phyloP scores from a whole-genome alignment of 164 flowering plant genomes.

The Amborella trichopoda region DNA sequence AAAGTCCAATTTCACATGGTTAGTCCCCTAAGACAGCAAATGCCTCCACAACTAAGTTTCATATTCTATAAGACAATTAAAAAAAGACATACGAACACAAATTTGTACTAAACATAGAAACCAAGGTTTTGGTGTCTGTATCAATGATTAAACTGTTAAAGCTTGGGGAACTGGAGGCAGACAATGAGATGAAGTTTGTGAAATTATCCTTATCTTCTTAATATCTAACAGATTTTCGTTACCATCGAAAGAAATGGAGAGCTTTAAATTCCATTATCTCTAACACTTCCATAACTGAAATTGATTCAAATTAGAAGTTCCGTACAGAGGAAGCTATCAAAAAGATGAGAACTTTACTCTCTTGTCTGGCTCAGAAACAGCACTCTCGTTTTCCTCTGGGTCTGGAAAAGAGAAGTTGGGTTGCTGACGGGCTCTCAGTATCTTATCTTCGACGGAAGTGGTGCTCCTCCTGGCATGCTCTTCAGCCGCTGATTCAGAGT shows the following conservation, averaged over 20 bases:
- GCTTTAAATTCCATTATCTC: background rate
- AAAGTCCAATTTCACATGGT: no score
- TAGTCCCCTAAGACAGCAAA: no score
- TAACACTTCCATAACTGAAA: background rate
- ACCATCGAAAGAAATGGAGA: background rate
- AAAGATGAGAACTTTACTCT: slow-evolving; percentile 25
- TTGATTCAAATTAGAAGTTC: background rate
- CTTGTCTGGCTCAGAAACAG: slow-evolving; percentile 30
- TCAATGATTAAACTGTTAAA: no score
- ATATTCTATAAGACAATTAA: no score
- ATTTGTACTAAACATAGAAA: no score
- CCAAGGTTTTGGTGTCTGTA: no score
- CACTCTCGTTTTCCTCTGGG: slow-evolving; percentile 15
- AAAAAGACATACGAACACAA: no score
- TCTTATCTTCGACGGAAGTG: slow-evolving; percentile 77
- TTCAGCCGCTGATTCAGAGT: slow-evolving; percentile 67
- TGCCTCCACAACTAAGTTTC: no score
- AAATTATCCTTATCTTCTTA: background rate
- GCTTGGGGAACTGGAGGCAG: background rate
- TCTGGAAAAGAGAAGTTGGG: slow-evolving; percentile 13
- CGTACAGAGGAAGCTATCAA: no score
- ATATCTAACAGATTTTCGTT: background rate
- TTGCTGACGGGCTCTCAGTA: slow-evolving; percentile 38
- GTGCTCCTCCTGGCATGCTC: slow-evolving; percentile 83
- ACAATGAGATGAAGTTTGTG: background rate